Evolutionary conservation across 169 alveolate genomes (phyloP), one percentile per base, ranked within the genome.

Genomic region (Cryptosporidium canis): DNA sequence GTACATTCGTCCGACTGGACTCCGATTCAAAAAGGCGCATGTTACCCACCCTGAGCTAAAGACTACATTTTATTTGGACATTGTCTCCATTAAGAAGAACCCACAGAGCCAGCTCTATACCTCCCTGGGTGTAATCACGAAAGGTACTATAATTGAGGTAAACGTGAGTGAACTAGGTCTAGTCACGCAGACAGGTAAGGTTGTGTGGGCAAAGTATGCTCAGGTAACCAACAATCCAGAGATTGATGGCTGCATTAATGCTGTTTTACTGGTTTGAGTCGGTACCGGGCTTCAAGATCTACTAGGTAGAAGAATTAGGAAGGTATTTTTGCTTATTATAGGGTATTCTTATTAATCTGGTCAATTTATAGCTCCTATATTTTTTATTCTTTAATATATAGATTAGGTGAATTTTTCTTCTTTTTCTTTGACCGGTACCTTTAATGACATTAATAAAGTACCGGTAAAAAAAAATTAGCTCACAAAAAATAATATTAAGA

Each of bases 161-260:
- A 97, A 98, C 93, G 99, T 98, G 35, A 95, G 99, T 87, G 99
- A 98, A 85, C 90, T 98, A 90, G 99, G 99, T 3, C 95, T 98
- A 5, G 99, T 98, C 48, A 98, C 99, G 31, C 98, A 97, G 84
- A 96, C 99, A 18, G 99, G 99, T 66, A 98, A 98, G 90, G 99
- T 98, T 24, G 98, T 98, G 33, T 98, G 99, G 99, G 99, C 99
- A 65, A 97, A 97, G 92, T 98, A 98, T 90, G 99, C 99, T 0
- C 98, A 98, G 91, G 99, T 98, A 39, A 98, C 99, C 7, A 98
- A 98, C 93, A 98, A 98, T 92, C 99, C 99, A 18, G 99, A 98
- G 92, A 94, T 96, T 55, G 99, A 98, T 93, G 99, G 99, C 24
- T 98, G 99, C 92, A 98, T 98, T 90, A 98, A 98, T 91, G 99